phyloP scores from a whole-genome alignment of 164 flowering plant genomes.

The Amborella trichopoda region DNA sequence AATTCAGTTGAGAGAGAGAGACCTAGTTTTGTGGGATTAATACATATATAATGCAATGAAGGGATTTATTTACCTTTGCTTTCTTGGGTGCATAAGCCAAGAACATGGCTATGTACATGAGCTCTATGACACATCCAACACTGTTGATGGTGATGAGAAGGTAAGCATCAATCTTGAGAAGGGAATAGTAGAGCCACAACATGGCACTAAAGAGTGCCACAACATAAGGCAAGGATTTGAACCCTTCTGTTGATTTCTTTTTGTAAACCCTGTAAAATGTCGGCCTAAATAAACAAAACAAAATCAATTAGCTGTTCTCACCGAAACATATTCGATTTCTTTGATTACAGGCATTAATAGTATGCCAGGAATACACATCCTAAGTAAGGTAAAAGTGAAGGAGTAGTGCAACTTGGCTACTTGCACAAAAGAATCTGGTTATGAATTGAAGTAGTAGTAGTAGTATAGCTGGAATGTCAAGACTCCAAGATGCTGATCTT shows the following conservation, averaged over 20 bases:
- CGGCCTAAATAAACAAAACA: conserved; percentile 22
- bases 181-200: conserved; percentile 51
- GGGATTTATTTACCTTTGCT: conserved; percentile 37
- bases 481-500: too few relatives aligned
- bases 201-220: conserved; percentile 44
- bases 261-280: conserved; percentile 36
- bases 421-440: too few relatives aligned
- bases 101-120: conserved; percentile 23
- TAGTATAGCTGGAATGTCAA: too few relatives aligned
- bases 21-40: too few relatives aligned
- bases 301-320: too few relatives aligned
- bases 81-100: conserved; percentile 24
- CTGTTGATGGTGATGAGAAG: conserved; percentile 43
- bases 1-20: too few relatives aligned
- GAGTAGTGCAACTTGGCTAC: too few relatives aligned
- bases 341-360: not conserved
- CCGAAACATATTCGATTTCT: not conserved
- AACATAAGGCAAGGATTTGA: conserved; percentile 44
- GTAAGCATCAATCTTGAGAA: conserved; percentile 19
- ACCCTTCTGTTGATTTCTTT: conserved; percentile 47
- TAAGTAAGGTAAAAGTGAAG: too few relatives aligned
- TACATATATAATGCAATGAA: too few relatives aligned
- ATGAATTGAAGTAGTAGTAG: too few relatives aligned
- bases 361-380: not conserved
- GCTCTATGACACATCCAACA: conserved; percentile 26